Evolutionary conservation across 1,284 basidiomycete species (phyloP).

Genomic region (Puccinia coronata): DNA sequence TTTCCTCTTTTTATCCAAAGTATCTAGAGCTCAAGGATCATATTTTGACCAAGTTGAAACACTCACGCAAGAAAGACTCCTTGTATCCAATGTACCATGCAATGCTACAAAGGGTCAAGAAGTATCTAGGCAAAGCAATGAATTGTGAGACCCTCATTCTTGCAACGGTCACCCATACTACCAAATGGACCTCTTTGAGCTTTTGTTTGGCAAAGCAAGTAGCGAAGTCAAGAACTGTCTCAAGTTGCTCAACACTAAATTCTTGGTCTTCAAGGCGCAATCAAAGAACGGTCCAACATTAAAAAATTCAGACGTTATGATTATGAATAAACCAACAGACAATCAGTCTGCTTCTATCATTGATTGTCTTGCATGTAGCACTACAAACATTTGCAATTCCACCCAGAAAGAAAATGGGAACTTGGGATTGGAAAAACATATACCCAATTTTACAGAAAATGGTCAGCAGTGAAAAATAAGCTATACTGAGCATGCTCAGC

Average conservation of each 20-base stretch:
- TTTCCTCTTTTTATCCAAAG: background rate
- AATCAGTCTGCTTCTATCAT: background rate
- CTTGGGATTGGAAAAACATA: too few relatives aligned
- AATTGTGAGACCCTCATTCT: background rate
- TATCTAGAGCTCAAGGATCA: slow-evolving; percentile 12
- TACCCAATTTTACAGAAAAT: too few relatives aligned
- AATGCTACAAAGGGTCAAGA: slow-evolving; percentile 7
- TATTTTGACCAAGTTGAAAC: background rate
- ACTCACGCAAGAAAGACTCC: background rate
- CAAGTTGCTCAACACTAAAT: background rate
- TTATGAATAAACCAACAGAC: background rate
- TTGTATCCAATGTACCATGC: slow-evolving; percentile 3
- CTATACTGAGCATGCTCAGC: too few relatives aligned
- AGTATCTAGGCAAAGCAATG: slow-evolving; percentile 1
- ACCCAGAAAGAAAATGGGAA: too few relatives aligned
- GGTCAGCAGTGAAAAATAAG: too few relatives aligned
- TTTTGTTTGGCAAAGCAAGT: background rate
- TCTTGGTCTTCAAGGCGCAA: background rate
- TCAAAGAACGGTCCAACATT: background rate
- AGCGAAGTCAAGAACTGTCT: background rate
- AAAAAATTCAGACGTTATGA: background rate
- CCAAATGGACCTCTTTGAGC: background rate
- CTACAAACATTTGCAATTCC: too few relatives aligned
- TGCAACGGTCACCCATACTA: slow-evolving; percentile 8
- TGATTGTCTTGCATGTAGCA: background rate